These are phyloP conservation scores for Picocystis sp. DNA, from an alignment of 163 green algal species.

Conservation along the genomic window DNA sequence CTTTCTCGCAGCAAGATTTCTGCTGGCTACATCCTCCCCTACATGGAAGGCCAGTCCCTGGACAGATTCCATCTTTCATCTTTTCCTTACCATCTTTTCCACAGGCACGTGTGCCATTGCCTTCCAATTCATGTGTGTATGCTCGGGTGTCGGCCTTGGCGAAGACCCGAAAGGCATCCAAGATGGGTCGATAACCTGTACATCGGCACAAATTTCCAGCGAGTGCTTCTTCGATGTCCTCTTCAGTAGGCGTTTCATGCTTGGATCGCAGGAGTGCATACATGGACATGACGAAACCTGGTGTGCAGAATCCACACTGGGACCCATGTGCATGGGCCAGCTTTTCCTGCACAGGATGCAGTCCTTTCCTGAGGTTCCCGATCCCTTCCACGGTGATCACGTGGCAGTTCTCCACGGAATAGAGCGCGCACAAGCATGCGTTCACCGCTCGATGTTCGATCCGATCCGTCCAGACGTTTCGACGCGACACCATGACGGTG, in stretches of 20 bases:
- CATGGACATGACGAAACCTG: conserved; percentile 97
- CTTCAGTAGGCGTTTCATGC: conserved; percentile 34
- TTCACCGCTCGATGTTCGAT: conserved; percentile 74
- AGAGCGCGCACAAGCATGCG: conserved; percentile 87
- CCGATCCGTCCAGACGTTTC: conserved; percentile 7
- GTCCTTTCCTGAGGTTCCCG: conserved; percentile 51
- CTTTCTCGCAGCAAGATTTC: neutral
- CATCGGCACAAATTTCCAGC: conserved; percentile 93
- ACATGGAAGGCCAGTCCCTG: conserved; percentile 59
- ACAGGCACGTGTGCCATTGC: conserved; percentile 1
- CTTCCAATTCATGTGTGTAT: conserved; percentile 58
- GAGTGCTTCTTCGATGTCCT: conserved; percentile 80
- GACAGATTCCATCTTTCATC: conserved; percentile 34
- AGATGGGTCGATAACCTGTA: conserved; percentile 89
- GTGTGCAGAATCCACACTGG: conserved; percentile 97
- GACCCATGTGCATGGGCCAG: conserved; percentile 77
- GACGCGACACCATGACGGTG: conserved; percentile 81
- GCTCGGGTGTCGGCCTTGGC: conserved; percentile 46
- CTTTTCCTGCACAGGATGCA: conserved; percentile 81
- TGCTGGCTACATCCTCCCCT: conserved; percentile 29
- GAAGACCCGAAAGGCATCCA: conserved; percentile 89
- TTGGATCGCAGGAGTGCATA: conserved; percentile 63
- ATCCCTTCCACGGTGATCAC: conserved; percentile 94
- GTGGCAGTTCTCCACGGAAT: conserved; percentile 73
- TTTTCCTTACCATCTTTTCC: neutral